Base-by-base conservation (phyloP, 805 yeast species). In the Candida awuae region DNA sequence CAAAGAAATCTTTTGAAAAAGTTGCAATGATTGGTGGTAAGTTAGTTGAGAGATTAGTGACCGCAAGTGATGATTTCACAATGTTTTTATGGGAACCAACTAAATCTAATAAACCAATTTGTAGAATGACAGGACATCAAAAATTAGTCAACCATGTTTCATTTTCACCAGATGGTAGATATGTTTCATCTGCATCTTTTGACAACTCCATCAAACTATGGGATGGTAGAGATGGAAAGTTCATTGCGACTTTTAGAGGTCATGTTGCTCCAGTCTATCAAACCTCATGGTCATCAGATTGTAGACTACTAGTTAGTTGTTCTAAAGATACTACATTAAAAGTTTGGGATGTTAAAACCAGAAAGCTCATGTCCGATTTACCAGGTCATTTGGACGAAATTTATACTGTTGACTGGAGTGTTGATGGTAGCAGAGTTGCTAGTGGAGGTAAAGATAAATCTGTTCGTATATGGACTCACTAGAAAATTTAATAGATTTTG, bases 241-340 rank as follows among this genome's bases (percentile, higher is more conserved):
- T 88, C 48, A 62, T 92, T 21, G 76, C 94, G 5, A 86, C 97
- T 0, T 77, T 92, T 53, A 69, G 98, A 48, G 98, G 98, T 2
- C 98, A 92, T 58, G 98, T 92, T 42, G 96, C 97, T 0, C 86
- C 97, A 3, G 98, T 92, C 0, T 92, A 92, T 59, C 97, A 90
- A 62, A 86, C 95, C 4, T 85, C 97, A 0, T 92, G 98, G 98
- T 86, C 96, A 4, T 80, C 95, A 1, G 98, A 92, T 55, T 84
- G 90, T 59, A 69, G 98, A 50, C 65, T 90, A 27, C 66, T 92
- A 41, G 98, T 87, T 8, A 83, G 95, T 54, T 84, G 95, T 60
- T 87, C 97, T 12, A 90, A 90, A 57, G 97, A 90, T 60, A 88
- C 97, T 1, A 90, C 97, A 1, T 70, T 90, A 55, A 90, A 90